Evolutionary conservation across 2,329 filamentous ascomycete species (phyloP).

Genomic region (Macrophomina phaseolina): DNA sequence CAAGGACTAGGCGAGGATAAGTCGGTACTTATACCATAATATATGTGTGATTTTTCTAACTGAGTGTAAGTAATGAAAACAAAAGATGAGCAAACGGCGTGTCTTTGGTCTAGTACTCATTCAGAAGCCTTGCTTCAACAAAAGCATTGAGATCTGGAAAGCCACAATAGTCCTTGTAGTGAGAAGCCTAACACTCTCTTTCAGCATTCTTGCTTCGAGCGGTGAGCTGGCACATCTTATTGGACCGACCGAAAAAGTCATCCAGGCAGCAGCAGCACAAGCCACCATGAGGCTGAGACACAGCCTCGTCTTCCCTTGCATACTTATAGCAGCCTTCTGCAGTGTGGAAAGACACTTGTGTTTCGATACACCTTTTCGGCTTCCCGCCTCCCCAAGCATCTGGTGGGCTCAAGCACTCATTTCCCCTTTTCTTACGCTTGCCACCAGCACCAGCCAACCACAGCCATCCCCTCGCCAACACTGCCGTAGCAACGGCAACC

Average conservation of each 20-base stretch:
- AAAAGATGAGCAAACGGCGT: no score
- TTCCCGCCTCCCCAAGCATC: no score
- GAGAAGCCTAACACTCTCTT: background rate
- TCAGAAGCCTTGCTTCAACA: background rate
- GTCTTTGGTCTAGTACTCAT: no score
- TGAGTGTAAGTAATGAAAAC: no score
- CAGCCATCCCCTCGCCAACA: background rate
- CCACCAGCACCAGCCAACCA: background rate
- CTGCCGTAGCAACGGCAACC: background rate
- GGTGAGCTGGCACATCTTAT: background rate
- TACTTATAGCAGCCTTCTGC: no score
- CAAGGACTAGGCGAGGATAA: no score
- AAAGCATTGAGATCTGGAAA: background rate
- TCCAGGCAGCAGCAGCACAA: slow-evolving; percentile 21
- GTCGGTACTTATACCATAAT: no score
- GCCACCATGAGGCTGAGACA: slow-evolving; percentile 6
- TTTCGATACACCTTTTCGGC: background rate
- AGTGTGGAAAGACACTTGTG: no score
- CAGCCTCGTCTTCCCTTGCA: background rate
- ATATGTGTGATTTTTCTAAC: no score
- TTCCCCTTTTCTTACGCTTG: background rate
- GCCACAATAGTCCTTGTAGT: background rate
- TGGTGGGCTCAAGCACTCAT: background rate
- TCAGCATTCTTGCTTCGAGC: background rate
- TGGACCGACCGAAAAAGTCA: background rate